These are phyloP conservation scores for Leccinum colubrinum DNA, from an alignment of 1,284 basidiomycete species.

Conservation along the genomic window DNA sequence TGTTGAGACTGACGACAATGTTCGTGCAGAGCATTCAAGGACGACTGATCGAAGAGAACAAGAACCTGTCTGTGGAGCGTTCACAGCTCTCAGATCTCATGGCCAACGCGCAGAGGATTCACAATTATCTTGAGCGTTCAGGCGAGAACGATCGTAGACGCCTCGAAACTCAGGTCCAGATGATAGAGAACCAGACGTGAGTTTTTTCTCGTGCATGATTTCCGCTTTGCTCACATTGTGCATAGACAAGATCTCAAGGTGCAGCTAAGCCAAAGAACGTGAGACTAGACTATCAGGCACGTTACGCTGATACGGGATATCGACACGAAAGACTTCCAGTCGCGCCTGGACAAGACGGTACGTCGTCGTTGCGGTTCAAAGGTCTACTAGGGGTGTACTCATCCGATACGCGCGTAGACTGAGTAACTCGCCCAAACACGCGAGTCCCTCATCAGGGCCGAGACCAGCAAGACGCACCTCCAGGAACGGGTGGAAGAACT, in stretches of 20 bases:
- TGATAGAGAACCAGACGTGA: constrained; percentile 77
- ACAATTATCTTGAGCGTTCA: constrained; percentile 81
- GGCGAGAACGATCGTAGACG: constrained; percentile 78
- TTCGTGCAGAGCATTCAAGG: constrained; percentile 64
- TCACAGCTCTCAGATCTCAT: constrained; percentile 85
- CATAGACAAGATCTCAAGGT: too few species aligned
- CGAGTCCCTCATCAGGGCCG: constrained; percentile 71
- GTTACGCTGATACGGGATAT: constrained; percentile 77
- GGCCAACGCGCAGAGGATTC: constrained; percentile 86
- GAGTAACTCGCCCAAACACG: constrained; percentile 69
- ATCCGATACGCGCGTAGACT: constrained; percentile 38
- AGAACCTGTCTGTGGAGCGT: constrained; percentile 74
- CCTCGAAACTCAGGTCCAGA: constrained; percentile 77
- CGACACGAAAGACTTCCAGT: constrained; percentile 75
- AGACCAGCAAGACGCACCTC: constrained; percentile 80
- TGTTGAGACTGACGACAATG: constrained; percentile 2
- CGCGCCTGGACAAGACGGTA: constrained; percentile 70
- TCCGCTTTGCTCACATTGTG: too few species aligned
- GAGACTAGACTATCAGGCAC: constrained; percentile 64
- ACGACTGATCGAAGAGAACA: constrained; percentile 85
- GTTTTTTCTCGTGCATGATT: constrained; percentile 17
- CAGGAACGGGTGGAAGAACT: constrained; percentile 77
- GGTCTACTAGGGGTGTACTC: constrained; percentile 2
- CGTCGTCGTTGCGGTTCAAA: constrained; percentile 23
- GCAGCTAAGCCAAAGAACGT: constrained; percentile 46